Evolutionary conservation across 2,329 filamentous ascomycete species (phyloP).

Genomic region (Fusarium mexicanum): DNA sequence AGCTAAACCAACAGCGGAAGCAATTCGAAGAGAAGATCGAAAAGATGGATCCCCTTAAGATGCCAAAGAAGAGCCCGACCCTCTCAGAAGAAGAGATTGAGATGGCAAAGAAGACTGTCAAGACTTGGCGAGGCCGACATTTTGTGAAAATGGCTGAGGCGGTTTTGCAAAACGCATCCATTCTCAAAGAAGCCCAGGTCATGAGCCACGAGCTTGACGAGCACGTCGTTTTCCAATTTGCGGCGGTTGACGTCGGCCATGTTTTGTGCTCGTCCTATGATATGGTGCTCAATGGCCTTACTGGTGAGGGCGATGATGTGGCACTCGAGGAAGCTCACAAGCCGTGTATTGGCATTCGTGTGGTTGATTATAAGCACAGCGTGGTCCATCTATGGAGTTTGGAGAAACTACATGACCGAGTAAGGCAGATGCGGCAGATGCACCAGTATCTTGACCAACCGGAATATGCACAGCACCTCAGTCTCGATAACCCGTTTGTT

Average conservation of each 20-base stretch:
- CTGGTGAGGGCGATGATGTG: constrained; percentile 83
- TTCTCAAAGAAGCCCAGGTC: constrained; percentile 94
- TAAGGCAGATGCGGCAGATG: constrained; percentile 94
- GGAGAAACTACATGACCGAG: constrained; percentile 87
- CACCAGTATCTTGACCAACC: constrained; percentile 96
- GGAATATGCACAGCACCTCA: constrained; percentile 93
- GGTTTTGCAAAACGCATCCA: constrained; percentile 86
- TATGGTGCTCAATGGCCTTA: constrained; percentile 90
- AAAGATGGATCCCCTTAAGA: constrained; percentile 73
- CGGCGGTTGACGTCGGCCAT: constrained; percentile 88
- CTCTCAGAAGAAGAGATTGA: constrained; percentile 78
- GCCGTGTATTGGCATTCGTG: constrained; percentile 88
- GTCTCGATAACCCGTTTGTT: constrained; percentile 90
- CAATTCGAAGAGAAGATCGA: constrained; percentile 87
- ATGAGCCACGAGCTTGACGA: constrained; percentile 98
- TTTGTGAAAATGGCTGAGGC: constrained; percentile 95
- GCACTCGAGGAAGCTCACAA: constrained; percentile 84
- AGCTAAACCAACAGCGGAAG: constrained; percentile 84
- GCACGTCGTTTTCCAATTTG: constrained; percentile 92
- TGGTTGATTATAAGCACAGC: constrained; percentile 87
- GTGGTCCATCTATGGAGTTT: constrained; percentile 95
- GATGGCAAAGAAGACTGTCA: constrained; percentile 71
- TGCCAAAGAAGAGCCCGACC: constrained; percentile 67
- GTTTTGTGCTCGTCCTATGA: constrained; percentile 94
- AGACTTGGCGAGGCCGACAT: constrained; percentile 83